Conservation (phyloP, 768 basidiomycete genomes). For the Tricholoma hemisulphureum region DNA sequence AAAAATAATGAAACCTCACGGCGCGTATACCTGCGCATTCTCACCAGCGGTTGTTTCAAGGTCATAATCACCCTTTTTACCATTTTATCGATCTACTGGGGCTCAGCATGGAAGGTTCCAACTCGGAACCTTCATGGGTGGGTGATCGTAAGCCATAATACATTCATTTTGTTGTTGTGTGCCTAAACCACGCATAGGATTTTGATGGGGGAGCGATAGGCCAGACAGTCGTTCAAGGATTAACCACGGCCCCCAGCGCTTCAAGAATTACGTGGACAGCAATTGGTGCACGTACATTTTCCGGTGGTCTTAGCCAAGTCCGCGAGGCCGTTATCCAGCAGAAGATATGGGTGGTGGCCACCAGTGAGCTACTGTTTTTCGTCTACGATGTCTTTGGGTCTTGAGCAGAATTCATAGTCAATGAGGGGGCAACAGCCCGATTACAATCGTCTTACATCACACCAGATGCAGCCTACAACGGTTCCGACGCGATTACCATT, state of each 20-base stretch:
- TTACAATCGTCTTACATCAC: neutral
- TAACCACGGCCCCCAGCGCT: slow-evolving; percentile 28
- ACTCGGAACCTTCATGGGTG: slow-evolving; percentile 18
- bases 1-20: slow-evolving; percentile 7
- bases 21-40: slow-evolving; percentile 13
- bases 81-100: slow-evolving; percentile 25
- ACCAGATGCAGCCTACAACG: neutral
- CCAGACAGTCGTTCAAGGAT: slow-evolving; percentile 32
- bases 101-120: slow-evolving; percentile 21
- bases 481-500: neutral
- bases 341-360: slow-evolving; percentile 51
- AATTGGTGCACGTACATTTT: slow-evolving; percentile 38
- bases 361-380: slow-evolving; percentile 24
- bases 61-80: slow-evolving; percentile 18
- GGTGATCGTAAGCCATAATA: slow-evolving; percentile 18
- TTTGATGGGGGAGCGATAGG: slow-evolving; percentile 56
- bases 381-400: too few species aligned
- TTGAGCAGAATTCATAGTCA: neutral
- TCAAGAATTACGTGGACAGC: slow-evolving; percentile 38
- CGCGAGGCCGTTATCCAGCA: slow-evolving; percentile 44
- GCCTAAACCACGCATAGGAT: slow-evolving; percentile 35
- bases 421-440: neutral
- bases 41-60: slow-evolving; percentile 11
- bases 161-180: neutral
- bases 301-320: slow-evolving; percentile 42